These are phyloP conservation scores for Eutrema yunnanense DNA, from an alignment of 345 rosid genomes.

Conservation along the genomic window DNA sequence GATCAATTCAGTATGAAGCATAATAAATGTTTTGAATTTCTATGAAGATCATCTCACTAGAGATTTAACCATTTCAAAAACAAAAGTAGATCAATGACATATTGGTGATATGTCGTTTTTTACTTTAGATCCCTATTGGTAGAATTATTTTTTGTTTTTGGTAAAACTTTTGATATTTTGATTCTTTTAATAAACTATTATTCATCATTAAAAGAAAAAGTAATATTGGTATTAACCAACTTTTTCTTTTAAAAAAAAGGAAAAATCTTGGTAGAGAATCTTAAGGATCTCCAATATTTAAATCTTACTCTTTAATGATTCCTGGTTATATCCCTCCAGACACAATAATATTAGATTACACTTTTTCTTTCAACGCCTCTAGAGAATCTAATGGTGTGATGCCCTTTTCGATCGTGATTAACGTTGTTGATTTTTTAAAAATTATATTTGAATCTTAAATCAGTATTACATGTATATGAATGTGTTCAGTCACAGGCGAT, in stretches of 20 bases:
- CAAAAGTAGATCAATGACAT: too few relatives aligned
- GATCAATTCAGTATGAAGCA: too few relatives aligned
- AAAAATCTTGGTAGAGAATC: background rate
- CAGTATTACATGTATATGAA: background rate
- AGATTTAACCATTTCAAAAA: too few relatives aligned
- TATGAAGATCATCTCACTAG: too few relatives aligned
- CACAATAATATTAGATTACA: background rate
- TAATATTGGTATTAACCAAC: background rate
- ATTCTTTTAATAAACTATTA: too few relatives aligned
- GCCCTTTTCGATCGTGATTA: background rate
- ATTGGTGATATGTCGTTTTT: too few relatives aligned
- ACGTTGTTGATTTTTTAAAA: background rate
- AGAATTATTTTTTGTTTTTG: too few relatives aligned
- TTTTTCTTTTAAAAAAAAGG: background rate
- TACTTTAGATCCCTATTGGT: too few relatives aligned
- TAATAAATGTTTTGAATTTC: too few relatives aligned
- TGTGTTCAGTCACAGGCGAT: slow-evolving; percentile 18
- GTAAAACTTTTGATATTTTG: too few relatives aligned
- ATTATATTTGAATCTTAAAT: background rate
- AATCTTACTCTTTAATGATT: background rate
- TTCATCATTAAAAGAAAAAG: too few relatives aligned
- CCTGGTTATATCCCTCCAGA: background rate
- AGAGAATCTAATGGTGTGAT: slow-evolving; percentile 1
- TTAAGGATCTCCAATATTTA: background rate
- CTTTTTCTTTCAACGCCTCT: background rate